Evolutionary conservation across 2,329 filamentous ascomycete species (phyloP).

Genomic region (Lecanicillium sp.): DNA sequence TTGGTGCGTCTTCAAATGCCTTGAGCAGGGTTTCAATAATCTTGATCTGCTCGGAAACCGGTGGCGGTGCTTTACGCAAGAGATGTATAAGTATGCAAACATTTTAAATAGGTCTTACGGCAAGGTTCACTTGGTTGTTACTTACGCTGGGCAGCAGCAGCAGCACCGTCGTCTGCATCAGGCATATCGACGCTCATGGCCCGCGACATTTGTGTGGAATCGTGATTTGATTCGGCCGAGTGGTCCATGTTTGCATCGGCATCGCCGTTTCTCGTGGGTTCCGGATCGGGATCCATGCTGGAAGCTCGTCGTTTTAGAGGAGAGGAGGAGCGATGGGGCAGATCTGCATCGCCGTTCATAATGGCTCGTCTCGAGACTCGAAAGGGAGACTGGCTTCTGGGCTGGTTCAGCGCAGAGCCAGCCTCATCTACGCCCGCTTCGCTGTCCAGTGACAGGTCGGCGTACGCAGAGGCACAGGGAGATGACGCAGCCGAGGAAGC

Average conservation of each 20-base stretch:
- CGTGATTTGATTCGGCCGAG: conserved; percentile 15
- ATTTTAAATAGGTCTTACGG: too few relatives aligned
- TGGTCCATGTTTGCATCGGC: conserved; percentile 39
- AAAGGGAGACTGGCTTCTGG: conserved; percentile 45
- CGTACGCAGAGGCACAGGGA: conserved; percentile 45
- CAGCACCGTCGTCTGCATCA: conserved; percentile 16
- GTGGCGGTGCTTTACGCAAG: conserved; percentile 21
- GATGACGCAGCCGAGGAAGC: conserved; percentile 49
- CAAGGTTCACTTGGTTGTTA: conserved; percentile 4
- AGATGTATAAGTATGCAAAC: too few relatives aligned
- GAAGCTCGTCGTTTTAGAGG: conserved; percentile 56
- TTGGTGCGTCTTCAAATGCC: conserved; percentile 40
- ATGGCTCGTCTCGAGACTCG: conserved; percentile 43
- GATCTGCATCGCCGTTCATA: conserved; percentile 52
- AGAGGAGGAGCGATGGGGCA: conserved; percentile 53
- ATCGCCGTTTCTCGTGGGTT: conserved; percentile 30
- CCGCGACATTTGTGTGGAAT: conserved; percentile 19
- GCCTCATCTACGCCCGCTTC: conserved; percentile 43
- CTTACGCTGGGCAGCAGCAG: conserved; percentile 20
- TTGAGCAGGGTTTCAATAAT: conserved; percentile 57
- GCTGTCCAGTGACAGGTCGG: conserved; percentile 47
- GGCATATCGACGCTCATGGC: conserved; percentile 33
- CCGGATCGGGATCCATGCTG: conserved; percentile 47
- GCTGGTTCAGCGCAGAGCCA: conserved; percentile 27
- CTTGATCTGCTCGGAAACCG: conserved; percentile 55